phyloP scores from a whole-genome alignment of 2,329 filamentous ascomycete species.

The Bipolaris sorokiniana region DNA sequence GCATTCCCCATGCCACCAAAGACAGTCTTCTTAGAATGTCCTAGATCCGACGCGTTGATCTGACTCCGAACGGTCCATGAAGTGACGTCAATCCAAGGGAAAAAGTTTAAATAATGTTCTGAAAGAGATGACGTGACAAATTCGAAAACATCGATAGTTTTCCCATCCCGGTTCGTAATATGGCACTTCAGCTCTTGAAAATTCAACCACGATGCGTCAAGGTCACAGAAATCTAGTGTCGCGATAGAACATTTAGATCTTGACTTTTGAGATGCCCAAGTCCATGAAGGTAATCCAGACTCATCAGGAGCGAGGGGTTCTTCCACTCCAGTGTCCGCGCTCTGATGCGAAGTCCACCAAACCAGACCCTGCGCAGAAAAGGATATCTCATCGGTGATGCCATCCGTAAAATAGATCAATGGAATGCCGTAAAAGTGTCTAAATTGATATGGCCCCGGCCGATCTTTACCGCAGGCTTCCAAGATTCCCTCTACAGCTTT shows the following conservation, averaged over 20 bases:
- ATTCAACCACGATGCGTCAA: too few species aligned
- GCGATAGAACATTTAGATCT: too few species aligned
- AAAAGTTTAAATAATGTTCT: not conserved
- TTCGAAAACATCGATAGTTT: not conserved
- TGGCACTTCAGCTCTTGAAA: not conserved
- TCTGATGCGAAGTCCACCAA: not conserved
- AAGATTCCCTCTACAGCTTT: constrained; percentile 8
- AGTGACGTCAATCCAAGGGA: not conserved
- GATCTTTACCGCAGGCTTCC: not conserved
- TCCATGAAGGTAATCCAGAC: not conserved
- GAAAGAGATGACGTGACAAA: not conserved
- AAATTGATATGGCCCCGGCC: too few species aligned
- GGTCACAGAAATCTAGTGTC: not conserved
- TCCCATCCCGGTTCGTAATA: not conserved
- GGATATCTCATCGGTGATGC: too few species aligned
- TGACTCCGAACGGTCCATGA: not conserved
- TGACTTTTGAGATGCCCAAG: not conserved
- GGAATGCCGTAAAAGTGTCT: constrained; percentile 8
- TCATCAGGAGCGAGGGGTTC: too few species aligned
- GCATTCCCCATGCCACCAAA: not conserved
- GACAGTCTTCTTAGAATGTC: not conserved
- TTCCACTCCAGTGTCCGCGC: not conserved
- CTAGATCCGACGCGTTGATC: too few species aligned
- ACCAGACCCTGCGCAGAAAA: not conserved
- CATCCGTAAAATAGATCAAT: not conserved